These are phyloP conservation scores for Elongisporangium prolatum DNA, from an alignment of 352 stramenopile genomes.

Conservation along the genomic window DNA sequence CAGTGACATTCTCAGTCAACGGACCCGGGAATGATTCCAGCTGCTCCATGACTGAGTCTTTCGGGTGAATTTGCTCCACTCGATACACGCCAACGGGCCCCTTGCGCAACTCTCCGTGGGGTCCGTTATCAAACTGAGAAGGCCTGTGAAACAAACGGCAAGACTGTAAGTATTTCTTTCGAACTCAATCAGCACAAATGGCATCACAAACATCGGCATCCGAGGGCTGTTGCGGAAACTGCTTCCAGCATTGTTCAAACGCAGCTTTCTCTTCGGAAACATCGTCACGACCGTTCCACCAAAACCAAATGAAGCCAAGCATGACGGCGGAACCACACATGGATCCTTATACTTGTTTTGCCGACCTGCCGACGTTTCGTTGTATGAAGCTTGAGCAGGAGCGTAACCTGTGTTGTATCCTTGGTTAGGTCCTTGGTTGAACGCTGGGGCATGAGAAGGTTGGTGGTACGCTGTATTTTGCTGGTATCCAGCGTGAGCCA, in stretches of 20 bases:
- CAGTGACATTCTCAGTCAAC: slow-evolving; percentile 51
- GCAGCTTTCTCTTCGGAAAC: slow-evolving; percentile 84
- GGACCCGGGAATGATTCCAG: slow-evolving; percentile 77
- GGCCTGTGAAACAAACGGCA: slow-evolving; percentile 21
- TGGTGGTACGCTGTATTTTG: not conserved
- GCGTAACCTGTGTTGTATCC: slow-evolving; percentile 8
- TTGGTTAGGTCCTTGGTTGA: slow-evolving; percentile 3
- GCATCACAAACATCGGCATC: slow-evolving; percentile 33
- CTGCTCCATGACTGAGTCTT: slow-evolving; percentile 58
- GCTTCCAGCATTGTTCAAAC: slow-evolving; percentile 56
- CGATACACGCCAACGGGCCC: slow-evolving; percentile 74
- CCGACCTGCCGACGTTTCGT: not conserved
- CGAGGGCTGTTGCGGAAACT: slow-evolving; percentile 64
- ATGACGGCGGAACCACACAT: slow-evolving; percentile 64
- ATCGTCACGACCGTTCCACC: slow-evolving; percentile 87
- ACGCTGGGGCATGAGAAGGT: not conserved
- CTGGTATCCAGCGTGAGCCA: not conserved
- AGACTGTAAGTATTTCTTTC: slow-evolving; percentile 3
- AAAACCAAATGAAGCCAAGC: slow-evolving; percentile 80
- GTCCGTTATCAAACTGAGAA: slow-evolving; percentile 44
- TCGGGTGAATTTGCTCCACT: slow-evolving; percentile 79
- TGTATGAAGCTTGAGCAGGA: not conserved
- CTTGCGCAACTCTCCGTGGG: slow-evolving; percentile 68
- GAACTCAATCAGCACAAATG: not conserved
- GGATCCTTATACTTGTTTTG: slow-evolving; percentile 85